Evolutionary conservation across 1,284 basidiomycete species (phyloP).

Genomic region (Pseudozyma hubeiensis): DNA sequence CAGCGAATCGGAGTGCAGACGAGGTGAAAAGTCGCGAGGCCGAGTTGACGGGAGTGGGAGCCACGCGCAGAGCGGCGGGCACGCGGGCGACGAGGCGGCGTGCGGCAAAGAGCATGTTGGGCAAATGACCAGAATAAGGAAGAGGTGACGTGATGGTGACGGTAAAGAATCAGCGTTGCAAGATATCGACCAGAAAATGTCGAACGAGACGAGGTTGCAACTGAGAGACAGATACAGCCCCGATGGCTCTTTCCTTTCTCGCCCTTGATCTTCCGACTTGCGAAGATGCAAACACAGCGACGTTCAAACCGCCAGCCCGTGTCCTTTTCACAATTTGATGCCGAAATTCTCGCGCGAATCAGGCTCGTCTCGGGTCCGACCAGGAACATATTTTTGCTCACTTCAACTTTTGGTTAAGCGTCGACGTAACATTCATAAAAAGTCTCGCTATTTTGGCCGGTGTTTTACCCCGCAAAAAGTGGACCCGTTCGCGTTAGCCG

Average conservation of each 20-base stretch:
- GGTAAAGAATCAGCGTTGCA: background rate
- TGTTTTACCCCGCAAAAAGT: conserved; percentile 11
- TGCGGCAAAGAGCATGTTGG: conserved; percentile 49
- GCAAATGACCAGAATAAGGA: background rate
- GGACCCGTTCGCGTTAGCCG: conserved; percentile 8
- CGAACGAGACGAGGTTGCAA: conserved; percentile 16
- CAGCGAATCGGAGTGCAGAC: conserved; percentile 54
- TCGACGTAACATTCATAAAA: background rate
- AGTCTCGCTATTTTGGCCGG: conserved; percentile 1
- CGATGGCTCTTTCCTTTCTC: conserved; percentile 15
- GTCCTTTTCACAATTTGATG: conserved; percentile 12
- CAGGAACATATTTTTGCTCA: background rate
- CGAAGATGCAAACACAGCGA: background rate
- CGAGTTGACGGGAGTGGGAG: conserved; percentile 38
- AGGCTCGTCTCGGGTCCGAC: conserved; percentile 30
- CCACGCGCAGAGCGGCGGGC: conserved; percentile 47
- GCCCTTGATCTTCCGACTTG: conserved; percentile 44
- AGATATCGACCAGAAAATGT: conserved; percentile 15
- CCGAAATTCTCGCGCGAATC: conserved; percentile 19
- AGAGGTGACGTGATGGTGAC: conserved; percentile 7
- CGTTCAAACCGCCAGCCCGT: conserved; percentile 2
- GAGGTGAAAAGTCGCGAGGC: conserved; percentile 53
- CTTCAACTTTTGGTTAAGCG: background rate
- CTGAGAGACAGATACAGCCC: conserved; percentile 16
- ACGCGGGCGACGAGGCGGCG: conserved; percentile 49